Evolutionary conservation across 352 stramenopile species (phyloP).

Genomic region (Phytophthora citricola): DNA sequence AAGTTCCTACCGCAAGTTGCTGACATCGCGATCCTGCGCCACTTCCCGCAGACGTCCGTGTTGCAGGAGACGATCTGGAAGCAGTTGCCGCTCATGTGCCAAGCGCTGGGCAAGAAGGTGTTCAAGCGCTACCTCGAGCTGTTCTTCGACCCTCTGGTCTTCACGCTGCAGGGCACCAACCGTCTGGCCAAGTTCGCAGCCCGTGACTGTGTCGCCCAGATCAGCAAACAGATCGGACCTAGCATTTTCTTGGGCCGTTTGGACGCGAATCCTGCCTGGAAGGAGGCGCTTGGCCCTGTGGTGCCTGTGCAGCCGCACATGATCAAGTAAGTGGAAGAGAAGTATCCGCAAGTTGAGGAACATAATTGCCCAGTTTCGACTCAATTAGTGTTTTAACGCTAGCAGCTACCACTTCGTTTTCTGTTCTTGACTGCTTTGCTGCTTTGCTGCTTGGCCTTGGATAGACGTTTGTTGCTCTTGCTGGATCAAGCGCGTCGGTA

Average conservation of each 20-base stretch:
- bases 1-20: constrained; percentile 63
- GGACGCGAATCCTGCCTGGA: constrained; percentile 73
- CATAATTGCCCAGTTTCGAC: not conserved
- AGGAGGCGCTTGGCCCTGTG: constrained; percentile 58
- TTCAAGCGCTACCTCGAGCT: constrained; percentile 89
- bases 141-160: constrained; percentile 86
- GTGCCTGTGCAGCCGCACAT: constrained; percentile 43
- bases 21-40: constrained; percentile 76
- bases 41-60: constrained; percentile 76
- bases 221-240: constrained; percentile 81
- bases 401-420: not conserved
- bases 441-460: not conserved
- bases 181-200: constrained; percentile 77
- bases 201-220: constrained; percentile 73
- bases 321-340: constrained; percentile 23
- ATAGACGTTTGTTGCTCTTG: not conserved
- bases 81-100: constrained; percentile 75
- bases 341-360: not conserved
- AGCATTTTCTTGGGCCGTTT: constrained; percentile 85
- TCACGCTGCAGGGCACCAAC: constrained; percentile 77
- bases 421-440: not conserved
- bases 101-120: constrained; percentile 77
- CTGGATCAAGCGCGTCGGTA: constrained; percentile 25
- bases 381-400: not conserved
- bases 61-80: constrained; percentile 90